Base-by-base conservation (phyloP, 2,329 filamentous ascomycete species). In the Colletotrichum sp. region DNA sequence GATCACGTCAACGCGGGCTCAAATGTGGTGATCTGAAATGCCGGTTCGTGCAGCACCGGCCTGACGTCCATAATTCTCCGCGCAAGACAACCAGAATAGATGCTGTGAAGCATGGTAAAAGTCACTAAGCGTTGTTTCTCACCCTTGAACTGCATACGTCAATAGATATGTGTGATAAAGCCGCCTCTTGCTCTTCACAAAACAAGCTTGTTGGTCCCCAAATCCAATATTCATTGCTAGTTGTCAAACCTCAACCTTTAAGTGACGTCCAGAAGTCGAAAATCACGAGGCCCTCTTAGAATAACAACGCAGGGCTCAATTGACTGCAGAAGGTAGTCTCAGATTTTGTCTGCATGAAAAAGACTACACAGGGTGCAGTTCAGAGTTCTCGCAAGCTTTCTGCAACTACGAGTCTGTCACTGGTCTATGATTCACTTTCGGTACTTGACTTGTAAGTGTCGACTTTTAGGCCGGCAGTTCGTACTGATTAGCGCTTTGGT, bases 1-100 rank as follows among this genome's bases (percentile, higher is more conserved):
- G 68, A 70, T 70, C 68, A 70, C 68, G 68, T 70, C 68, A 70
- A 70, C 57, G 24, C 57, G n/a, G 34, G 16, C 68, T 49, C 30
- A 21, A 59, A 70, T 70, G 68, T 34, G 32, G 68, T 63, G 68
- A 70, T 70, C 36, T 32, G 34, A 62, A 49, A 5, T 62, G 34
- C 49, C 28, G n/a, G 16, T 30, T n/a, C 15, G 28, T 44, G 18
- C 57, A 49, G 68, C 18, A 26, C 39, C 6, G 16, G 16, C 34
- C 26, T 8, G 6, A 65, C 8, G 12, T n/a, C 16, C 34, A 4
- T 24, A 44, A 3, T 49, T 49, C 15, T 59, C 13, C 26, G 13
- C 55, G 7, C 24, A 24, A 59, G 6, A 12, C 21, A 18, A 16
- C 24, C n/a, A 5, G n/a, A 49, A 21, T 49, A 49, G 10, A 49